Evolutionary conservation across 2,329 filamentous ascomycete genomes (phyloP).

Genomic region (Bimuria novae-zelandiae): DNA sequence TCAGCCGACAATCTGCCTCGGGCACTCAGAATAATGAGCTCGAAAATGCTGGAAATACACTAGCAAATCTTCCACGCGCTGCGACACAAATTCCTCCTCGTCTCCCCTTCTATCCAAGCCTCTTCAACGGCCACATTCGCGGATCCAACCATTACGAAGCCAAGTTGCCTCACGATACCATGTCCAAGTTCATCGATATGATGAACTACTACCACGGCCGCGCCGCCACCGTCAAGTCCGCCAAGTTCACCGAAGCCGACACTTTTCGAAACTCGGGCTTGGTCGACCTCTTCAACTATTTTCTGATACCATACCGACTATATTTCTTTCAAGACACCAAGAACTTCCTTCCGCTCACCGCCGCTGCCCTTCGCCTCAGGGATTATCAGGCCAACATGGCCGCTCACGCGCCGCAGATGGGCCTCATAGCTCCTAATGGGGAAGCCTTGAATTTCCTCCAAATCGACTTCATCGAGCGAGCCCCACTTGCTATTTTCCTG

Average conservation of each 20-base stretch:
- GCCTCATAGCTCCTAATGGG: neutral
- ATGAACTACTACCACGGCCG: neutral
- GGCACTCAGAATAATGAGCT: neutral
- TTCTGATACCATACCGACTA: neutral
- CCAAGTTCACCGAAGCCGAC: neutral
- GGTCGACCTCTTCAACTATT: neutral
- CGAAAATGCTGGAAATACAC: neutral
- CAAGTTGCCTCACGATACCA: neutral
- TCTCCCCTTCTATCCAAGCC: neutral
- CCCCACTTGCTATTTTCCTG: neutral
- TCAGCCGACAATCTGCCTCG: neutral
- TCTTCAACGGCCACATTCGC: neutral
- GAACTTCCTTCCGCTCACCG: neutral
- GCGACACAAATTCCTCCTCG: too few species aligned
- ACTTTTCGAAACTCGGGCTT: neutral
- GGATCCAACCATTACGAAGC: neutral
- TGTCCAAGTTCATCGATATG: neutral
- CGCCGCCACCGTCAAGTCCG: neutral
- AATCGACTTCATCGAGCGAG: neutral
- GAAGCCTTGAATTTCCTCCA: neutral
- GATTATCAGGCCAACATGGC: neutral
- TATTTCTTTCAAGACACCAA: neutral
- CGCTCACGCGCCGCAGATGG: neutral
- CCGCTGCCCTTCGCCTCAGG: neutral
- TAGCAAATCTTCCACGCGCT: neutral